Evolutionary conservation across 1,284 basidiomycete species (phyloP).

Genomic region (Tilletiopsis washingtonensis): DNA sequence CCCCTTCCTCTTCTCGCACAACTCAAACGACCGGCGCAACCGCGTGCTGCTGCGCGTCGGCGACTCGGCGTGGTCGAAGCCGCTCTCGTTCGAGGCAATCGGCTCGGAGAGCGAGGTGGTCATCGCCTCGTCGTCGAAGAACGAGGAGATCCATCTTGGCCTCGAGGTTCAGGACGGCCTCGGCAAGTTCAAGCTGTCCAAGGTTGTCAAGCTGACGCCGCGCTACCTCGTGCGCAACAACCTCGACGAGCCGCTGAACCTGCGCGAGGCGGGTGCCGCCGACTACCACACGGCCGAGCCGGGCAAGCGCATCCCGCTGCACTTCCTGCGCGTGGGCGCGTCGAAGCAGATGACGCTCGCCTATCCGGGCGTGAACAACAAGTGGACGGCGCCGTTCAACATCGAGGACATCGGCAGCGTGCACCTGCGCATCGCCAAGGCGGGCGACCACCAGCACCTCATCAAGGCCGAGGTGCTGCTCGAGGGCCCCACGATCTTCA

Average conservation of each 20-base stretch:
- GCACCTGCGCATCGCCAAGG: constrained; percentile 60
- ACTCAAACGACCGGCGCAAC: constrained; percentile 66
- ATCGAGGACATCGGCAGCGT: constrained; percentile 82
- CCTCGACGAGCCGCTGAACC: constrained; percentile 61
- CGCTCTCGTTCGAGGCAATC: constrained; percentile 62
- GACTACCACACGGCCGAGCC: constrained; percentile 46
- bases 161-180: constrained; percentile 86
- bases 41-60: constrained; percentile 75
- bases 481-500: constrained; percentile 80
- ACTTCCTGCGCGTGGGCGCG: constrained; percentile 59
- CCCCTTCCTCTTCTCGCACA: constrained; percentile 69
- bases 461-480: constrained; percentile 76
- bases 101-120: constrained; percentile 79
- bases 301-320: constrained; percentile 62
- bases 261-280: constrained; percentile 71
- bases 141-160: constrained; percentile 78
- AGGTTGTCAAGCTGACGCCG: constrained; percentile 85
- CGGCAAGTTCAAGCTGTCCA: constrained; percentile 85
- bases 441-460: constrained; percentile 53
- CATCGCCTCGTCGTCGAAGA: constrained; percentile 60
- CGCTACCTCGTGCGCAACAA: constrained; percentile 85
- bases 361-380: constrained; percentile 71
- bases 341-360: constrained; percentile 65
- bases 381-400: constrained; percentile 85
- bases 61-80: constrained; percentile 81